Evolutionary conservation across 2,329 filamentous ascomycete genomes (phyloP), one percentile per base, ranked within the genome.

Genomic region (Aspergillus vadensis): DNA sequence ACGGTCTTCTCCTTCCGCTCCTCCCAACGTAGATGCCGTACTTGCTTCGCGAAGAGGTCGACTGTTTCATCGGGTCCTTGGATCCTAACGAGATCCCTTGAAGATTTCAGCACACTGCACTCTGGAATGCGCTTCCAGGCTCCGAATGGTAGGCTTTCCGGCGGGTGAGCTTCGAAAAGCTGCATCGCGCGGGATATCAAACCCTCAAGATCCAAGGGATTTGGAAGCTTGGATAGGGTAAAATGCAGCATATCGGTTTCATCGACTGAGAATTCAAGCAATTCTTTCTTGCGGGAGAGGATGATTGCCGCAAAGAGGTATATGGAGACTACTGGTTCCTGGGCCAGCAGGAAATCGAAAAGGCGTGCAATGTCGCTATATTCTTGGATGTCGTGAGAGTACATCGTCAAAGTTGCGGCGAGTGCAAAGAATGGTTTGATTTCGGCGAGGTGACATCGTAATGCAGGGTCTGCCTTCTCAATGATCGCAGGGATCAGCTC

Each of bases 241-340:
- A 89, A 91, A 74, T 97, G 92, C 23, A 99, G 84, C 86, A 99
- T 96, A 70, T 98, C 94, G 6, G 91, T 89, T 73, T 97, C 92
- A 66, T 96, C 90, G 19, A 82, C 76, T 1, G 89, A 86, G n/a
- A 92, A 90, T 54, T 91, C 89, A 65, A 98, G 85, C n/a, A 99
- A 84, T 76, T 97, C 92, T 36, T 87, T 85, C 59, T 90, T 88
- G 39, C 94, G 89, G 49, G 88, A 86, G 36, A 96, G 82, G 44
- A 97, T 88, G 63, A 97, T 93, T 72, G 91, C 90, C 1, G 92
- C 92, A 77, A 97, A 98, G 57, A 98, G 83, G 76, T 99, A 99
- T 55, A 98, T 85, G 17, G 88, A 88, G 70, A 97, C 92, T 41
- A 91, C 89, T n/a, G 93, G 91, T 74, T 96, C 91, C 52, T 86